Evolutionary conservation across 116 monocot genomes (phyloP).

Genomic region (Iris pallida): DNA sequence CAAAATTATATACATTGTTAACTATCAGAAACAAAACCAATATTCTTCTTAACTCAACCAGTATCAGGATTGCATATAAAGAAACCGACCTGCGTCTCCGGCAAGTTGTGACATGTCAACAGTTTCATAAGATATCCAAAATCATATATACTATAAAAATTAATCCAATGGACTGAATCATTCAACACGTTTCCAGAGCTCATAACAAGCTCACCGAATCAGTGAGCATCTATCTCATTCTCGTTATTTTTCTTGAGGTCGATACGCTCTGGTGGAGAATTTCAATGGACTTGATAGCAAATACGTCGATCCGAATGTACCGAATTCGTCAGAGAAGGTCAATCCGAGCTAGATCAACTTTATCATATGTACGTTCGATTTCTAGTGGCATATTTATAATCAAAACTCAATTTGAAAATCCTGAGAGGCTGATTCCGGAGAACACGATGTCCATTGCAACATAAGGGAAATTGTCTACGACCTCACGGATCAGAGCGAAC

Average conservation of each 20-base stretch:
- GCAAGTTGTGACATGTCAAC: neutral
- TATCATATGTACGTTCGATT: slow-evolving; percentile 6
- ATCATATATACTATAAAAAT: slow-evolving; percentile 6
- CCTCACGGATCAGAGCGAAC: neutral
- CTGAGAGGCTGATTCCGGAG: neutral
- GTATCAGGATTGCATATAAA: too few relatives aligned
- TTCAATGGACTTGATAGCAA: slow-evolving; percentile 2
- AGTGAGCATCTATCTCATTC: neutral
- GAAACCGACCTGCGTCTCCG: neutral
- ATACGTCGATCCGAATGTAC: neutral
- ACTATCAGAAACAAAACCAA: too few relatives aligned
- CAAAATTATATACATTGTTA: too few relatives aligned
- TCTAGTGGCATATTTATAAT: slow-evolving; percentile 1
- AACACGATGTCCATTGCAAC: slow-evolving; percentile 5
- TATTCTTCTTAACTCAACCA: too few relatives aligned
- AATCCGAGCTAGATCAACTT: slow-evolving; percentile 3
- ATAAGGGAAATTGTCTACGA: slow-evolving; percentile 2
- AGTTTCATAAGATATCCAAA: slow-evolving; percentile 5
- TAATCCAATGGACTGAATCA: neutral
- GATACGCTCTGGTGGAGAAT: neutral
- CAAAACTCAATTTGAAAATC: neutral
- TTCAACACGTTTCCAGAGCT: neutral
- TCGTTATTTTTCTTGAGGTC: slow-evolving; percentile 1
- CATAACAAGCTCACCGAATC: slow-evolving; percentile 6
- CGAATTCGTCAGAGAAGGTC: neutral